Conservation (phyloP, 192 early-diverging fungal species). For the Pilaira anomala region DNA sequence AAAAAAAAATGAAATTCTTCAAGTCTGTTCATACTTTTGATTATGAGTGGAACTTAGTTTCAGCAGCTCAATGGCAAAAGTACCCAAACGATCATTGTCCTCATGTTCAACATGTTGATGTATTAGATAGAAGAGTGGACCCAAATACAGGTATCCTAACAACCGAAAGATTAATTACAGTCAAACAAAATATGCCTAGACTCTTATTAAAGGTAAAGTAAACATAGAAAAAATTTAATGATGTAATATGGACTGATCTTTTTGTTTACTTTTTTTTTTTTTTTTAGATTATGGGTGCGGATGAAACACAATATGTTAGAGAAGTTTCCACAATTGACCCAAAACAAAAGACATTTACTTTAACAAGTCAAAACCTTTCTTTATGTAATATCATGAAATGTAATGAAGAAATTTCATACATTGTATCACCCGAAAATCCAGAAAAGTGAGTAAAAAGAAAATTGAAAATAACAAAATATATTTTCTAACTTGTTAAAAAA, state of each 20-base stretch:
- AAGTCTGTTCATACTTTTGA: constrained; percentile 72
- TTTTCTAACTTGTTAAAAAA: not conserved
- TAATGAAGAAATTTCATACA: constrained; percentile 80
- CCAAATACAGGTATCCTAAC: constrained; percentile 76
- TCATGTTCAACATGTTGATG: constrained; percentile 91
- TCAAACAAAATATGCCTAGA: constrained; percentile 79
- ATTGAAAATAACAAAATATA: not conserved
- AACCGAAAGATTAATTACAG: constrained; percentile 89
- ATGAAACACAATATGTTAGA: constrained; percentile 73
- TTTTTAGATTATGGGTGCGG: constrained; percentile 61
- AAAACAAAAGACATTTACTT: constrained; percentile 60
- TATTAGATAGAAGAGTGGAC: constrained; percentile 77
- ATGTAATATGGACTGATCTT: not conserved
- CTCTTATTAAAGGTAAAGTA: constrained; percentile 56
- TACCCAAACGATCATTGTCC: constrained; percentile 92
- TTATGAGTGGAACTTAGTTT: constrained; percentile 79
- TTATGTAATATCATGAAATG: constrained; percentile 79
- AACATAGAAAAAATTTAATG: too few relatives aligned
- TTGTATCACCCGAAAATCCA: constrained; percentile 52
- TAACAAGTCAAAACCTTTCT: constrained; percentile 82
- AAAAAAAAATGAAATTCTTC: constrained; percentile 74
- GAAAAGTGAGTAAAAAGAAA: constrained; percentile 24
- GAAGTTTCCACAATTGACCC: constrained; percentile 89
- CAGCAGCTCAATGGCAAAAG: constrained; percentile 89
- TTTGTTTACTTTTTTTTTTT: too few relatives aligned